Base-by-base conservation (phyloP, 2,329 filamentous ascomycete genomes). In the Fusarium sp. region DNA sequence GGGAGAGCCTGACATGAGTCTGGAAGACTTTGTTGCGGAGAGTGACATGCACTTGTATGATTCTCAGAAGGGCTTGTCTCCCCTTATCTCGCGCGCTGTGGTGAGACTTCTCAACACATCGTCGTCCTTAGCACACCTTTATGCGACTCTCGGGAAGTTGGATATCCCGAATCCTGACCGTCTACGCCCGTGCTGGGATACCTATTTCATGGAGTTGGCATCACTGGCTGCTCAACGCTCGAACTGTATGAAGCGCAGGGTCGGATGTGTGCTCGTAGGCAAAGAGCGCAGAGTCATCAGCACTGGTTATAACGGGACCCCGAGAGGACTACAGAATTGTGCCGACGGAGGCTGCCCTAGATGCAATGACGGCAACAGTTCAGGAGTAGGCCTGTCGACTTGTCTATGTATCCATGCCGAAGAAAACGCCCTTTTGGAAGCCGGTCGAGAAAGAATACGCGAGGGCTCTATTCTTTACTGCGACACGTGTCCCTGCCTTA, bases 221-320 rank as follows among this genome's bases (percentile, higher is more conserved):
- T 94, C 92, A 34, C 88, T 99, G 49, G 96, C 96, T 10, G 93
- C 95, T 1, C 92, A 94, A 73, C 88, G 96, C 70, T 94, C 91
- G 77, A 99, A 99, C 81, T 99, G 96, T 84, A 99, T 99, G 96
- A 98, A 98, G 83, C 88, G 96, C 30, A 90, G 95, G 70, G 96
- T 99, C 3, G 96, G 96, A 10, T 98, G 94, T 81, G 96, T 98
- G 9, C 86, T 99, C 12, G 94, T 98, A 34, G 84, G 85, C 63
- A 87, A 91, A 69, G 91, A 94, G 77, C 91, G 90, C 75, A 89
- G 94, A 73, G 96, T 99, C 69, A 93, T 98, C 72, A 94, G 91
- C 77, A 99, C 96, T 0, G 96, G 96, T 22, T 99, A 99, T 83
- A 99, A 99, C 80, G 96, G 96, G 67, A 98, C 96, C n/a, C 94